These are phyloP conservation scores for Symbiodinium pilosum DNA, from an alignment of 73 alveolate genomes.

Conservation along the genomic window DNA sequence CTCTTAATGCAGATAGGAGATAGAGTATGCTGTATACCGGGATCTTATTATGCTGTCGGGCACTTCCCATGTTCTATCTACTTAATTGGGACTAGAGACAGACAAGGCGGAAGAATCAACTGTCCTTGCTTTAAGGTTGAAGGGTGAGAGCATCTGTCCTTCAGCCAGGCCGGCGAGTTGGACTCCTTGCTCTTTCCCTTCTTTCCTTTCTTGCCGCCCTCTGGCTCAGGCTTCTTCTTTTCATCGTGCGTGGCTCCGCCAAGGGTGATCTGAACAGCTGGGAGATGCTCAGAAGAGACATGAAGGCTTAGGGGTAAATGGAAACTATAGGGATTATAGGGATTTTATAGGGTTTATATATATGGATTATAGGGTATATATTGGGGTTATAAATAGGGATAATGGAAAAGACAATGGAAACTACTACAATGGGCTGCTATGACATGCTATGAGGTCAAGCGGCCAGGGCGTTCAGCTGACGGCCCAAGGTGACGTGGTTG, in stretches of 20 bases:
- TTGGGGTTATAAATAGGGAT: no score
- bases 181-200: constrained; percentile 50
- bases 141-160: neutral
- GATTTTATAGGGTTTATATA: no score
- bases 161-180: constrained; percentile 33
- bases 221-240: neutral
- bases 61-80: neutral
- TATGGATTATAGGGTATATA: no score
- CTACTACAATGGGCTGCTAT: neutral
- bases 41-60: neutral
- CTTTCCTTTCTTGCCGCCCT: constrained; percentile 49
- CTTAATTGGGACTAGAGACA: no score
- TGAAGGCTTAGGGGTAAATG: neutral
- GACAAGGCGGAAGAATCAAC: neutral
- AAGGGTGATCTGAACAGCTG: constrained; percentile 32
- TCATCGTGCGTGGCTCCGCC: constrained; percentile 8
- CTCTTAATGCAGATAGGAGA: no score
- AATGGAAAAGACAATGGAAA: neutral
- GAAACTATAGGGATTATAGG: no score
- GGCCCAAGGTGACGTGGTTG: constrained; percentile 77
- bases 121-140: neutral
- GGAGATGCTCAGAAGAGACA: no score
- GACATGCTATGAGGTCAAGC: neutral
- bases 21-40: neutral
- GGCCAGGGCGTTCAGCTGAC: constrained; percentile 59